These are phyloP conservation scores for Fusarium xylarioides DNA, from an alignment of 2,329 filamentous ascomycete genomes.

Conservation along the genomic window DNA sequence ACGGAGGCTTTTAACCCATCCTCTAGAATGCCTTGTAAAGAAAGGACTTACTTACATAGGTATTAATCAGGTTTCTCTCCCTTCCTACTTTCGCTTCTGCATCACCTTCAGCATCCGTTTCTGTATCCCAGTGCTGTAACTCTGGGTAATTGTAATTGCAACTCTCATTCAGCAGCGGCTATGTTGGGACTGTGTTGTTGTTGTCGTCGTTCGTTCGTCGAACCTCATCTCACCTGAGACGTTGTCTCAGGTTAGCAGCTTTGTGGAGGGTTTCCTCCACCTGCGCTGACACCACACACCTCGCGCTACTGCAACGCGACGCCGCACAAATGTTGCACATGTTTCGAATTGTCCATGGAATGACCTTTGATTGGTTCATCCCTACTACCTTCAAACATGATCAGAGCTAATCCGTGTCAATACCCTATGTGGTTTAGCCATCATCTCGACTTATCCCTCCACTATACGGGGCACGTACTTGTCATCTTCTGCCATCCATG, in stretches of 20 bases:
- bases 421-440: constrained; percentile 23
- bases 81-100: constrained; percentile 10
- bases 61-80: background rate
- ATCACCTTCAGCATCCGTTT: constrained; percentile 2
- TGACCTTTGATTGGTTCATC: constrained; percentile 19
- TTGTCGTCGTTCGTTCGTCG: constrained; percentile 21
- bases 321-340: constrained; percentile 29
- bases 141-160: background rate
- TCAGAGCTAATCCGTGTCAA: constrained; percentile 23
- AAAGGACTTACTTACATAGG: background rate
- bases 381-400: constrained; percentile 27
- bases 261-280: constrained; percentile 37
- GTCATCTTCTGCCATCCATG: background rate
- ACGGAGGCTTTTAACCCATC: background rate
- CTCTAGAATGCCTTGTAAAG: background rate
- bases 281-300: constrained; percentile 34
- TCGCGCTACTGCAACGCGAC: constrained; percentile 23
- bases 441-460: constrained; percentile 5
- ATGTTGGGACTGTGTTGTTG: background rate
- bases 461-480: background rate
- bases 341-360: constrained; percentile 28
- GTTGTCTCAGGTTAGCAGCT: constrained; percentile 46
- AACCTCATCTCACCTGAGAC: constrained; percentile 48
- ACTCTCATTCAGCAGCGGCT: background rate
- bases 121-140: background rate